These are phyloP conservation scores for Colletotrichum tropicale DNA, from an alignment of 2,329 filamentous ascomycete genomes.

Conservation along the genomic window DNA sequence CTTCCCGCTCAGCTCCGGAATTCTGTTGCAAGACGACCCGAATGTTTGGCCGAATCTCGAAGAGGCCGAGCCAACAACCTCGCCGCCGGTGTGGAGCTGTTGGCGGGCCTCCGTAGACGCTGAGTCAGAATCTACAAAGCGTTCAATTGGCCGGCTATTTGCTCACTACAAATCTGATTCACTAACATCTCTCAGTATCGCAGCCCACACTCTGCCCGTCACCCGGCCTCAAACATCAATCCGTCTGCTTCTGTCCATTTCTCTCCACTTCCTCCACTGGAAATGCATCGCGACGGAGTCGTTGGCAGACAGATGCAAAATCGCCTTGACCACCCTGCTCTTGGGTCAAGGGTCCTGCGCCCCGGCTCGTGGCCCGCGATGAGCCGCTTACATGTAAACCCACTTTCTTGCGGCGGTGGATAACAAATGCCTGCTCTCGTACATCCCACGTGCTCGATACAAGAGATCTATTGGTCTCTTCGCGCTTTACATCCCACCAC, in stretches of 20 bases:
- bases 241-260: background rate
- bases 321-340: background rate
- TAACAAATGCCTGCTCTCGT: slow-evolving; percentile 7
- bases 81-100: background rate
- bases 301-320: background rate
- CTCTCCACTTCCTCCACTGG: background rate
- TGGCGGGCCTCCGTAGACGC: background rate
- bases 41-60: background rate
- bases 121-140: background rate
- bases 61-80: background rate
- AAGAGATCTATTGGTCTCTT: slow-evolving; percentile 2
- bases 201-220: background rate
- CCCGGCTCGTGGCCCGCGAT: background rate
- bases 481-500: background rate
- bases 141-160: background rate
- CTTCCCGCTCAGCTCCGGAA: background rate
- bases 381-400: slow-evolving; percentile 3
- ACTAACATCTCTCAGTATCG: background rate
- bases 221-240: background rate
- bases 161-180: background rate
- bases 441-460: slow-evolving; percentile 10
- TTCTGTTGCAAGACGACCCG: background rate
- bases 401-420: background rate
- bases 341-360: slow-evolving; percentile 1
- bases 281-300: background rate